Evolutionary conservation across 441 rosid genomes (phyloP).

Genomic region (Euphorbia celastroides): DNA sequence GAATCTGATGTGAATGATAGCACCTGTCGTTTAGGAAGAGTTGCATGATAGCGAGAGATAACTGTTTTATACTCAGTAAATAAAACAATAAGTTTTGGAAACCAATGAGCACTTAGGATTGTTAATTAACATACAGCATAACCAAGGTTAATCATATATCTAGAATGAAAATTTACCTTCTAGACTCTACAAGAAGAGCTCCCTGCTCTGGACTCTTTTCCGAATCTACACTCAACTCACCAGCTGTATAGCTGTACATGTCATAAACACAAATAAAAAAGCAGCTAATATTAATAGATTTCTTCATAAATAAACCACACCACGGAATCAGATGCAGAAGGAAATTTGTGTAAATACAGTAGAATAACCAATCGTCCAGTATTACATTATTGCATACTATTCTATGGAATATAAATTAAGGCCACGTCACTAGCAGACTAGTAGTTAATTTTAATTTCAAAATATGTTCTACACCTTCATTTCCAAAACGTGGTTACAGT

Average conservation of each 20-base stretch:
- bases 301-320: neutral
- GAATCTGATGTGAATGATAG: neutral
- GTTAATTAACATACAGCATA: neutral
- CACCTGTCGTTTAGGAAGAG: neutral
- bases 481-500: neutral
- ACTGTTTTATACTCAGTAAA: neutral
- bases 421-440: neutral
- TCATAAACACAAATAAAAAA: constrained; percentile 12
- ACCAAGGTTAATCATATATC: neutral
- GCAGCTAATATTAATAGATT: neutral
- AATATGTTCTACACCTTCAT: neutral
- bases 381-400: neutral
- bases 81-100: neutral
- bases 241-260: constrained; percentile 45
- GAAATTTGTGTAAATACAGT: neutral
- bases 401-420: neutral
- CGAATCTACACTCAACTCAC: constrained; percentile 43
- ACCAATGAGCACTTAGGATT: neutral
- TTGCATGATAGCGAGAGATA: neutral
- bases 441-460: neutral
- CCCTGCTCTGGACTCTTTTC: constrained; percentile 53
- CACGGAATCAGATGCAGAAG: neutral
- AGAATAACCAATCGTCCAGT: neutral
- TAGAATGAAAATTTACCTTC: constrained; percentile 41
- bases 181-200: constrained; percentile 68